A percentile compares a stretch with the other conserved stretches of the same genome.
These are phyloP conservation scores for Penicillium psychrosexuale DNA, from an alignment of 2,329 filamentous ascomycete genomes.

Conservation along the genomic window DNA sequence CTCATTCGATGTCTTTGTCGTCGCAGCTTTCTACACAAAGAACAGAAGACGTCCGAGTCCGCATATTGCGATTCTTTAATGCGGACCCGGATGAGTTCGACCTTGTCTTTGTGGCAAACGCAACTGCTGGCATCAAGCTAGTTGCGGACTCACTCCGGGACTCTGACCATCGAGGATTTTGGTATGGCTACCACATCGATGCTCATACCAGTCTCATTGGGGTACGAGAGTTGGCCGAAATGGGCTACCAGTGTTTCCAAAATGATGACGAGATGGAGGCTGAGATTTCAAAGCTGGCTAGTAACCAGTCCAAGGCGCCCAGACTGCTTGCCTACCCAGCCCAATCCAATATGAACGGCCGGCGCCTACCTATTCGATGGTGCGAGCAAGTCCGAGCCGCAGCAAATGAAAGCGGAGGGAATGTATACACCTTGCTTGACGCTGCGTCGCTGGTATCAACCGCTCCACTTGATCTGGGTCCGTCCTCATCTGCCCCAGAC, in stretches of 20 bases:
- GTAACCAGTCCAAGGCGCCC: constrained; percentile 19
- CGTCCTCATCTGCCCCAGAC: constrained; percentile 65
- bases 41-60: constrained; percentile 72
- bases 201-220: constrained; percentile 87
- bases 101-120: constrained; percentile 86
- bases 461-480: constrained; percentile 67
- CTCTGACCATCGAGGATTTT: constrained; percentile 63
- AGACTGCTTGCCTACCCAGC: constrained; percentile 76
- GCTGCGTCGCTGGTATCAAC: constrained; percentile 80
- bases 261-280: constrained; percentile 59
- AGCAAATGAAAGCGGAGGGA: constrained; percentile 21
- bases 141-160: constrained; percentile 74
- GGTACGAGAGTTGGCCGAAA: constrained; percentile 65
- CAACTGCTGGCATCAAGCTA: constrained; percentile 85
- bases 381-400: constrained; percentile 47
- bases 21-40: constrained; percentile 72
- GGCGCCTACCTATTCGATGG: constrained; percentile 71
- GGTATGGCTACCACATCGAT: constrained; percentile 78
- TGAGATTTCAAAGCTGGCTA: constrained; percentile 56
- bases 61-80: constrained; percentile 71
- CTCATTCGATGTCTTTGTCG: constrained; percentile 79
- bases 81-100: constrained; percentile 81
- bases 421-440: constrained; percentile 71
- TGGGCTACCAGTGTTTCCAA: constrained; percentile 62
- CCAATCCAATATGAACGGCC: constrained; percentile 90